A percentile compares a stretch with the other conserved stretches of the same genome.
phyloP scores from a whole-genome alignment of 148 eudicot genomes.

The Rhododendron simsii region DNA sequence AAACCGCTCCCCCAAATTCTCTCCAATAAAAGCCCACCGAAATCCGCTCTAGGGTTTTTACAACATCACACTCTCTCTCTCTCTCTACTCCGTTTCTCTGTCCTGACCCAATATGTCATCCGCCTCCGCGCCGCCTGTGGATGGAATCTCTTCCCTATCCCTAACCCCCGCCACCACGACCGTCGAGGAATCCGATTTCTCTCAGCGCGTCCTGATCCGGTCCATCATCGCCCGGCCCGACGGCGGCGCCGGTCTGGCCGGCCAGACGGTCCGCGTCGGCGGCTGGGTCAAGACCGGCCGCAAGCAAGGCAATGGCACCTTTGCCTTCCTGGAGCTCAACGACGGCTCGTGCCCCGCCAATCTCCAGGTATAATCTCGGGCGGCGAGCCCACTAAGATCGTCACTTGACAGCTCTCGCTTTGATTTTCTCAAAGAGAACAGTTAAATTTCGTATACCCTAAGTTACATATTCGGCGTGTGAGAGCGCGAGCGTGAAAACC shows the following conservation, averaged over 20 bases:
- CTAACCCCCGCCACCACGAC: conserved; percentile 15
- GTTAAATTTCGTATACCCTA: too few relatives aligned
- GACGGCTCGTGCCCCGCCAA: conserved; percentile 80
- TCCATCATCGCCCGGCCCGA: conserved; percentile 50
- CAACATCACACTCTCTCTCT: not conserved
- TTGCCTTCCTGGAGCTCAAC: conserved; percentile 77
- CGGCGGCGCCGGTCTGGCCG: conserved; percentile 70
- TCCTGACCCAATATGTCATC: not conserved
- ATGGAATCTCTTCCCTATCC: conserved; percentile 17
- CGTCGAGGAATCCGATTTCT: conserved; percentile 42
- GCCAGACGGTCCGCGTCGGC: conserved; percentile 47
- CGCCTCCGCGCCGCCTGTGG: conserved; percentile 17
- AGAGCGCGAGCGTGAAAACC: too few relatives aligned
- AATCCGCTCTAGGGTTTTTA: not conserved
- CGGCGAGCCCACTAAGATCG: not conserved
- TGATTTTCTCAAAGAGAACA: not conserved
- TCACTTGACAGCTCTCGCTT: not conserved
- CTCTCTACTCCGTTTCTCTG: not conserved
- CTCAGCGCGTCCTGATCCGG: conserved; percentile 57
- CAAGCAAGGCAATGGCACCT: conserved; percentile 61
- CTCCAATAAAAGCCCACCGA: not conserved
- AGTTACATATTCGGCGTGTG: too few relatives aligned
- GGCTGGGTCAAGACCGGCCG: conserved; percentile 97
- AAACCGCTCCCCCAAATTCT: not conserved
- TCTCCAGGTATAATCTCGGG: conserved; percentile 44